Evolutionary conservation across 23 red algal genomes (phyloP), one percentile per base, ranked within the genome.

Genomic region (Agarophyton chilense): DNA sequence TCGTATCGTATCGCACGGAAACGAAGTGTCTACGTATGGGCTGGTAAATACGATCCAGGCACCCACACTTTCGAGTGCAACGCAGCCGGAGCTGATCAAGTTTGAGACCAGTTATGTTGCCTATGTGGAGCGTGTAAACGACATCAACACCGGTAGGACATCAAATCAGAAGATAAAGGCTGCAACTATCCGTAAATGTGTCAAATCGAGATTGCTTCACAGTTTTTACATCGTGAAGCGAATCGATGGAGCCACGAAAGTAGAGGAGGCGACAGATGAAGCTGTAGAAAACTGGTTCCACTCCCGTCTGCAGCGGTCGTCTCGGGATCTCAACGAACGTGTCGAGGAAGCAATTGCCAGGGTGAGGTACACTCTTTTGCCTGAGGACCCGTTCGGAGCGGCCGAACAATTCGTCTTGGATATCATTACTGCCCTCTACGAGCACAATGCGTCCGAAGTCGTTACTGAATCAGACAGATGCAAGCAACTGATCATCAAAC

Each of bases 181-280:
- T 21, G 72, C 72, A 2, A 47, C 72, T 13, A 77, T 77, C 18
- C 7, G 72, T 2, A 13, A 77, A 38, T 77, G 2, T 39, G 47
- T 45, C 10, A 77, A 77, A 26, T 13, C 72, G 2, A 49, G 47
- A 21, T 39, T 77, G 2, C 26, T 77, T 13, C 72, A 53, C 8
- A 45, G 72, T 26, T 39, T 77, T 4, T 77, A 39, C 41, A 77
- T 77, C 8, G 12, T 45, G 3, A 21, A 39, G 10, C 33, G 72
- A 12, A 77, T 47, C 41, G 39, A 49, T 2, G 49, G 49, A 4
- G 72, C 72, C 4, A 32, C 4, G n/a, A 77, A 49, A 11, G 24
- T 21, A 12, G 72, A 77, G 47, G 72, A 77, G 24, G 72, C 72
- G 47, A 47, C 72, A 12, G 72, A 77, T 11, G 72, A 77, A 77